Evolutionary conservation across 371 early-diverging fungal genomes (phyloP), one percentile per base, ranked within the genome.

Genomic region (Fennellomyces sp.): DNA sequence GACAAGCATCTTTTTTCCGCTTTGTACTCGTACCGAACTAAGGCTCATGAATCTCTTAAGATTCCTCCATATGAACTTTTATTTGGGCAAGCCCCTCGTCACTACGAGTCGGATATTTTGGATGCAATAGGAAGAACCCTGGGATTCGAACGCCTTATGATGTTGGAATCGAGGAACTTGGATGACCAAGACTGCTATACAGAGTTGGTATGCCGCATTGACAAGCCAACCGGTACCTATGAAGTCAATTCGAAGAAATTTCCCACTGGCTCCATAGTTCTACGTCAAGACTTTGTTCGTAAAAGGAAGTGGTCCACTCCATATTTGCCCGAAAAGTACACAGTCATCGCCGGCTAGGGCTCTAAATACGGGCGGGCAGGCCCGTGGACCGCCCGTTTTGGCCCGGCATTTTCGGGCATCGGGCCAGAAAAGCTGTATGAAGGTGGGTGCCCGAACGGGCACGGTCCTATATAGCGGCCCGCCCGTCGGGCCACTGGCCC

Each of bases 21-120:
- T 12, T 25, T 60, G 1, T 60, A 52, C 30, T 47, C 61, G 0
- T 61, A 61, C 19, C 31, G 61, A 21, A 61, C 61, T 3, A 54
- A 61, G 29, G 29, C 48, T 3, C 61, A 54, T 35, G 28, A 28
- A 0, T 8, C n/a, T 3, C n/a, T 54, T 29, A 35, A 35, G 5
- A 36, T 53, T 8, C 54, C 55, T 8, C 55, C 61, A 2, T 54
- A 33, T 26, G 55, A 54, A 49, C 27, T 54, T 2, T 15, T 61
- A 3, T 61, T 31, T 38, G 47, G 52, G 0, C 23, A 17, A 6
- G 1, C 31, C 1, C 52, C 51, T 8, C 10, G 30, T 17, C 26
- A 29, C 2, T n/a, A 27, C 1, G 2, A 39, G 11, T 27, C 41
- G 5, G 52, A 52, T 31, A 2, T 38, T 0, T 30, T 60, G 10